phyloP scores from a whole-genome alignment of 1,139 yeast species.

The Magnusiomyces paraingens region DNA sequence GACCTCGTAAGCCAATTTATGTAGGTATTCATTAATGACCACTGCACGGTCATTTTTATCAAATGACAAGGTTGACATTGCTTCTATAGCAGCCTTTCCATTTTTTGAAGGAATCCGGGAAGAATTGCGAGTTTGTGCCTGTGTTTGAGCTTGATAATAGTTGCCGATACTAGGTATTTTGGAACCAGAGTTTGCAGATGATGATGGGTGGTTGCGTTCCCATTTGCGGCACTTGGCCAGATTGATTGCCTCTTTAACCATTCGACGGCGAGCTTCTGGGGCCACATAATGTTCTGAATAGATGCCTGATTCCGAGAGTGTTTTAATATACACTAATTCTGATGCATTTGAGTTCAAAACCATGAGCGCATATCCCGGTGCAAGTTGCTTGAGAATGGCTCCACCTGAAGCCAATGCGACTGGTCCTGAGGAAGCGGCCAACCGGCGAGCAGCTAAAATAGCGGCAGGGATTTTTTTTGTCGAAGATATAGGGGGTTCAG shows the following conservation, averaged over 20 bases:
- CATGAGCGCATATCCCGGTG: conserved; percentile 37
- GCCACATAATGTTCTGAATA: conserved; percentile 48
- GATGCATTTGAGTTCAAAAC: conserved; percentile 41
- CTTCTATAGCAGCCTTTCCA: background rate
- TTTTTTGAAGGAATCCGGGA: conserved; percentile 4
- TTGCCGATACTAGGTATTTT: background rate
- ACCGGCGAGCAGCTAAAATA: conserved; percentile 94
- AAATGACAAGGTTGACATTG: conserved; percentile 19
- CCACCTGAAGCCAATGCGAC: conserved; percentile 17
- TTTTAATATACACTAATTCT: conserved; percentile 41
- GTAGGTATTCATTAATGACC: conserved; percentile 45
- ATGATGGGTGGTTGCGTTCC: conserved; percentile 3
- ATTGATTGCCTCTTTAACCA: conserved; percentile 34
- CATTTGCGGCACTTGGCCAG: conserved; percentile 9
- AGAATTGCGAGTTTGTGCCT: background rate
- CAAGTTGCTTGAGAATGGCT: conserved; percentile 13
- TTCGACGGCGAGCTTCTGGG: conserved; percentile 31
- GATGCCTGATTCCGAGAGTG: conserved; percentile 40
- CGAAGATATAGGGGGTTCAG: too few relatives aligned
- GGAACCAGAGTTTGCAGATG: conserved; percentile 5
- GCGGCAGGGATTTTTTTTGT: conserved; percentile 56
- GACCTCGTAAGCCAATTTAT: conserved; percentile 48
- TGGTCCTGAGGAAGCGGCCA: conserved; percentile 45
- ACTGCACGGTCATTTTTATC: conserved; percentile 40
- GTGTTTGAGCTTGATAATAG: background rate